Percentiles rank a stretch among this genome's conserved stretches.
Conservation (phyloP, 225 moss, liverwort and hornwort genomes). For the Sphagnum tenellum region DNA sequence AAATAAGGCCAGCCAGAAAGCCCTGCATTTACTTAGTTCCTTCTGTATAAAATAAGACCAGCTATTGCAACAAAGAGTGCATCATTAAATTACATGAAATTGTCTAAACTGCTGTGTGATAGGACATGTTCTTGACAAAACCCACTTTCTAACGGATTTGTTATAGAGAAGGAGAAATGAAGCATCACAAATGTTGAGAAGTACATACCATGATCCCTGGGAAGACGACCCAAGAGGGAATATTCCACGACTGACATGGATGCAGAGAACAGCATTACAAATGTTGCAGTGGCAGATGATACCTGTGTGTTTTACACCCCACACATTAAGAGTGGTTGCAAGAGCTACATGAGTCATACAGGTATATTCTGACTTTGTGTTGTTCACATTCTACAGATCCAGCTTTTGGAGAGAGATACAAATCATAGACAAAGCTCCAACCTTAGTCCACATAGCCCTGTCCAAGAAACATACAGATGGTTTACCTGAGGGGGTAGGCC, state of each 20-base stretch:
- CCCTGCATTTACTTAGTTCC: background rate
- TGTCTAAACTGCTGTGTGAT: background rate
- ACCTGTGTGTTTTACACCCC: background rate
- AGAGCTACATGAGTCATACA: background rate
- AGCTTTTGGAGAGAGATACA: background rate
- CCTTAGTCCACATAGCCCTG: too few relatives aligned
- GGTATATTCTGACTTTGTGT: background rate
- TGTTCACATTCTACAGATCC: background rate
- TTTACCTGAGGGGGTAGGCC: slow-evolving; percentile 3
- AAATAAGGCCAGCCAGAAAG: too few relatives aligned
- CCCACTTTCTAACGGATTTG: too few relatives aligned
- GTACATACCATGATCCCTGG: background rate
- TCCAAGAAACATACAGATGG: background rate
- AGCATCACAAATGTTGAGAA: background rate
- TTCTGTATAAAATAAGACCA: background rate
- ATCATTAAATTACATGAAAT: background rate
- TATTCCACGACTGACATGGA: slow-evolving; percentile 5
- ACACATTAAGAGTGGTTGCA: background rate
- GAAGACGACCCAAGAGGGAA: slow-evolving; percentile 1
- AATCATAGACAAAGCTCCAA: background rate
- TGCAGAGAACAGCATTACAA: slow-evolving; percentile 4
- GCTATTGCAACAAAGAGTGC: background rate
- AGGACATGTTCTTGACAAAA: background rate
- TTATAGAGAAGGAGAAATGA: background rate
- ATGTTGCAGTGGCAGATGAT: slow-evolving; percentile 1